Conservation (phyloP, 176 grass and related monocot genomes). For the Triticum monococcum region DNA sequence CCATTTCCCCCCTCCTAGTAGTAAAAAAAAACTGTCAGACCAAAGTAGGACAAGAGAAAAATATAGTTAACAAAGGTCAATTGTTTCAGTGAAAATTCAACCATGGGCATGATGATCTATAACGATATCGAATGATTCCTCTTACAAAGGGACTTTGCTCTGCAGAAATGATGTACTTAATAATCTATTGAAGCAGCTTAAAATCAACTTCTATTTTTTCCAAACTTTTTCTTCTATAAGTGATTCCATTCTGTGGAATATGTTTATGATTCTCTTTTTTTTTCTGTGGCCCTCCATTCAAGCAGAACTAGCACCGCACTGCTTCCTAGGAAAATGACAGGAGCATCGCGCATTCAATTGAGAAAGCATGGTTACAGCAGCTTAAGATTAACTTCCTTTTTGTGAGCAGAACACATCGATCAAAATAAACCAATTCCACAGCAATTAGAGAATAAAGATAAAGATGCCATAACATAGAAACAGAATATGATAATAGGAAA, state of each 20-base stretch:
- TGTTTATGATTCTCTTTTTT: background rate
- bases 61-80: background rate
- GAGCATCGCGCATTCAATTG: background rate
- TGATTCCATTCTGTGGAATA: background rate
- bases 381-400: conserved; percentile 2
- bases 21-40: conserved; percentile 31
- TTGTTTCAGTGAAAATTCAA: background rate
- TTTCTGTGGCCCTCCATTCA: background rate
- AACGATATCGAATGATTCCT: background rate
- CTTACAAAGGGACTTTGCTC: background rate
- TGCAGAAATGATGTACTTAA: background rate
- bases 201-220: conserved; percentile 4
- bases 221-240: background rate
- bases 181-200: background rate
- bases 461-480: background rate
- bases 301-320: background rate
- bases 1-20: conserved; percentile 80
- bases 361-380: background rate
- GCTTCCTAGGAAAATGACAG: background rate
- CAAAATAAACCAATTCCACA: background rate
- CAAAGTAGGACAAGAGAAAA: background rate
- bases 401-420: background rate
- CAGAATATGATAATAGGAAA: background rate
- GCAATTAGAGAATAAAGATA: conserved; percentile 9
- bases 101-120: background rate